phyloP scores from a whole-genome alignment of 257 asterid species.

The Hygrophila difformis region DNA sequence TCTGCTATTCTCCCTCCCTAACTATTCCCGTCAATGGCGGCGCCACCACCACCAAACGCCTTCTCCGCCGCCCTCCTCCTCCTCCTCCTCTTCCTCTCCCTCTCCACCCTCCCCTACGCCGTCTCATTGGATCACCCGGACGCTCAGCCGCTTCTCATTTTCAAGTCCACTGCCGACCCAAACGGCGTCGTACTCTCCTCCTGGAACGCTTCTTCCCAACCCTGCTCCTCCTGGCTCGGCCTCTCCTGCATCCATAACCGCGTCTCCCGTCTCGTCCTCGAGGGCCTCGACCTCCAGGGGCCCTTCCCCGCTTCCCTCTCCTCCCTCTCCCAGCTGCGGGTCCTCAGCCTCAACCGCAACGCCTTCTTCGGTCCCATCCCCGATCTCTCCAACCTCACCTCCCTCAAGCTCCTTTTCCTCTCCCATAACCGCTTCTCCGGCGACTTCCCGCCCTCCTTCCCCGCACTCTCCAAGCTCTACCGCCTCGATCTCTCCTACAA shows the following conservation, averaged over 20 bases:
- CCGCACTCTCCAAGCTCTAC: slow-evolving; percentile 36
- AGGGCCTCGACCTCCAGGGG: slow-evolving; percentile 36
- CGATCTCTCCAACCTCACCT: slow-evolving; percentile 51
- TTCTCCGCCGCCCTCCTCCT: slow-evolving; percentile 8
- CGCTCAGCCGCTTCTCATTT: slow-evolving; percentile 34
- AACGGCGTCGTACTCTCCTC: slow-evolving; percentile 29
- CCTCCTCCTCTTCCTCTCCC: slow-evolving; percentile 22
- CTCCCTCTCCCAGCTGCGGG: slow-evolving; percentile 48
- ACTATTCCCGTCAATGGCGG: too few relatives aligned
- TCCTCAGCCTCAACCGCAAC: slow-evolving; percentile 61
- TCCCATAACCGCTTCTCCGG: slow-evolving; percentile 65
- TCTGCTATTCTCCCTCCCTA: too few relatives aligned
- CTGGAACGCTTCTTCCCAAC: slow-evolving; percentile 53
- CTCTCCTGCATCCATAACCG: slow-evolving; percentile 55
- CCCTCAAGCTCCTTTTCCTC: slow-evolving; percentile 51
- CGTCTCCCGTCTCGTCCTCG: slow-evolving; percentile 68
- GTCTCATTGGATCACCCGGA: slow-evolving; percentile 51
- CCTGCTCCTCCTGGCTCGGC: slow-evolving; percentile 63
- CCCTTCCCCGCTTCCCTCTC: slow-evolving; percentile 35
- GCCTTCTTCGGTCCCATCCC: slow-evolving; percentile 59
- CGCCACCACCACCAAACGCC: too few relatives aligned
- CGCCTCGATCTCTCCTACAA: slow-evolving; percentile 79
- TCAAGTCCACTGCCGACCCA: slow-evolving; percentile 54
- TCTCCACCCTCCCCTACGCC: slow-evolving; percentile 22
- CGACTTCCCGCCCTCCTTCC: slow-evolving; percentile 32